Base-by-base conservation (phyloP, 176 grass and related monocot species). In the Oryza nivara region DNA sequence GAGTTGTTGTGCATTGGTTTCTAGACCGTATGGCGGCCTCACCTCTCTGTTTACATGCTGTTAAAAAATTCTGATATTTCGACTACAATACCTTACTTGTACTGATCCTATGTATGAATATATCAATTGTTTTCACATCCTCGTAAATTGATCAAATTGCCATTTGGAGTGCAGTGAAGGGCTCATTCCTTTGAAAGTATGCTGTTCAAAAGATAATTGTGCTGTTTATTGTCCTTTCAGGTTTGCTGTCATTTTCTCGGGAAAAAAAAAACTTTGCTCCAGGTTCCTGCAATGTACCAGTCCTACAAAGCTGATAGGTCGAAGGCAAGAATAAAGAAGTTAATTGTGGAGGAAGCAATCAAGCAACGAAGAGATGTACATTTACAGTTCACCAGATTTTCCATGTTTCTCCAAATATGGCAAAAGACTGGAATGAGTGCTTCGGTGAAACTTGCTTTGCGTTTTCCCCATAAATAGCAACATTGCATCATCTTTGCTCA, bases 261-360 rank as follows among this genome's bases (percentile, higher is more conserved):
- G 2, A 3, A 3, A 82, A 3, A 75, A 82, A 15, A 78, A 34
- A 79, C 65, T 58, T 79, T 68, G 54, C 72, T 58, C 36, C 67
- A 73, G 73, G n/a, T 77, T 85, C 73, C 83, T 82, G 78, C 13
- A 35, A 12, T 48, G 76, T 63, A 17, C 65, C 43, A 51, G 41
- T 12, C 83, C 78, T n/a, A 60, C 32, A 69, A 81, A 68, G 74
- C 36, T 78, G 61, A 86, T 85, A 40, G 68, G 66, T 58, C 66
- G 85, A 97, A 92, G 92, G 89, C 76, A 92, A 94, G 95, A 97
- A 97, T 94, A 97, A 97, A 94, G 90, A 92, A 94, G 78, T 94
- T 89, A 90, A 94, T 92, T 97, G 92, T 61, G 74, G 84, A 52
- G 34, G 83, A 97, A 94, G 95, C 88, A 97, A 97, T 48, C 74